Evolutionary conservation across 768 basidiomycete genomes (phyloP).

Genomic region (Chiua virens): DNA sequence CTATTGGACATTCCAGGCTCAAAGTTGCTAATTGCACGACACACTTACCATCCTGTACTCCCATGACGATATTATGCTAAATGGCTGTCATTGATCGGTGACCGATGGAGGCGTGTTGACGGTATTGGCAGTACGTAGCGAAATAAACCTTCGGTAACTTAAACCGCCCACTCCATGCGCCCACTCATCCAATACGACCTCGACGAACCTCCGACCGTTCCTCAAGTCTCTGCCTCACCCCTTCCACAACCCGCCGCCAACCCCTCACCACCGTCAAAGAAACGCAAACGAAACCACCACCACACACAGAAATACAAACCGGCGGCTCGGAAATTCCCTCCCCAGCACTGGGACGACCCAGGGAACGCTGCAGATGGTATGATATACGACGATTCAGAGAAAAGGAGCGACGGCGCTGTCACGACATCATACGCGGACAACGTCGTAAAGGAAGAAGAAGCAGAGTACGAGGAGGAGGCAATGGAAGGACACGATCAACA

Average conservation of each 20-base stretch:
- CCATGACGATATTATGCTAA: too few relatives aligned
- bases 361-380: constrained; percentile 24
- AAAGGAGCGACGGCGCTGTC: constrained; percentile 1
- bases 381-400: constrained; percentile 34
- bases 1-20: too few relatives aligned
- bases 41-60: too few relatives aligned
- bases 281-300: constrained; percentile 39
- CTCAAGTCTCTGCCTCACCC: not conserved
- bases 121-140: too few relatives aligned
- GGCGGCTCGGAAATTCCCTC: constrained; percentile 7
- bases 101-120: too few relatives aligned
- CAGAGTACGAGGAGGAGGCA: constrained; percentile 24
- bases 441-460: constrained; percentile 15
- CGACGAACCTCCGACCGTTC: constrained; percentile 8
- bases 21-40: too few relatives aligned
- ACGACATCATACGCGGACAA: not conserved
- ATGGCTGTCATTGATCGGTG: too few relatives aligned
- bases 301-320: not conserved
- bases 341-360: constrained; percentile 49
- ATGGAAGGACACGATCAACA: constrained; percentile 13
- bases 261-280: constrained; percentile 51
- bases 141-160: too few relatives aligned
- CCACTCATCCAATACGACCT: constrained; percentile 31
- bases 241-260: not conserved
- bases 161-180: constrained; percentile 21